Evolutionary conservation across 1,284 basidiomycete genomes (phyloP).

Genomic region (Waitea zeae): DNA sequence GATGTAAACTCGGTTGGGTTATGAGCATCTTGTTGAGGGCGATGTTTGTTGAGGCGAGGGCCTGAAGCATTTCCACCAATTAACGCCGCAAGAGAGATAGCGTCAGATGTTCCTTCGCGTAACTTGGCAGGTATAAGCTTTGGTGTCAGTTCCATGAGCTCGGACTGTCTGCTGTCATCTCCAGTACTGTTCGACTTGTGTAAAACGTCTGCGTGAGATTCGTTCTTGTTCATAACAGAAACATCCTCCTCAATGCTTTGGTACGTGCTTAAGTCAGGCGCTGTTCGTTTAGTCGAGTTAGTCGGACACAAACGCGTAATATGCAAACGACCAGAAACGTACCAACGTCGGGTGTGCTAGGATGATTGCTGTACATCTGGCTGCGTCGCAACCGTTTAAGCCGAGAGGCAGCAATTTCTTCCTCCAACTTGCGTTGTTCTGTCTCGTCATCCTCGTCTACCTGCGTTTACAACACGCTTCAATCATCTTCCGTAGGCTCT

Average conservation of each 20-base stretch:
- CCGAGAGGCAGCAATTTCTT: slow-evolving; percentile 58
- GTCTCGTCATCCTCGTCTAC: slow-evolving; percentile 64
- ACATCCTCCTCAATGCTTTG: too few species aligned
- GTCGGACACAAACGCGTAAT: too few species aligned
- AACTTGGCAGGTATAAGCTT: too few species aligned
- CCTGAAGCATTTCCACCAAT: slow-evolving; percentile 60
- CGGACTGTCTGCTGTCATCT: slow-evolving; percentile 21
- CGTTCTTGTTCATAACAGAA: too few species aligned
- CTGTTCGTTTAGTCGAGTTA: too few species aligned
- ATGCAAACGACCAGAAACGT: too few species aligned
- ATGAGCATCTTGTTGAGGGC: slow-evolving; percentile 49
- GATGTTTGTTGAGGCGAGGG: slow-evolving; percentile 50
- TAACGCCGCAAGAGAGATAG: slow-evolving; percentile 58
- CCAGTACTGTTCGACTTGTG: slow-evolving; percentile 16
- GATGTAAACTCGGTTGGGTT: slow-evolving; percentile 42
- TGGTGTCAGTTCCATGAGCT: slow-evolving; percentile 3
- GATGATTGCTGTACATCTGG: too few species aligned
- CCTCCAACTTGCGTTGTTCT: slow-evolving; percentile 54
- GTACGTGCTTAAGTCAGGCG: too few species aligned
- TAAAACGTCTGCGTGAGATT: too few species aligned
- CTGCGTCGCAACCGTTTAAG: slow-evolving; percentile 47
- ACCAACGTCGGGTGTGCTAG: too few species aligned
- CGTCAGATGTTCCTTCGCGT: slow-evolving; percentile 18
- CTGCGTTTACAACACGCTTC: too few species aligned
- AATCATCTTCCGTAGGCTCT: too few species aligned